Evolutionary conservation across 108 stramenopile species (phyloP).

Genomic region (Nitzschia sp.): DNA sequence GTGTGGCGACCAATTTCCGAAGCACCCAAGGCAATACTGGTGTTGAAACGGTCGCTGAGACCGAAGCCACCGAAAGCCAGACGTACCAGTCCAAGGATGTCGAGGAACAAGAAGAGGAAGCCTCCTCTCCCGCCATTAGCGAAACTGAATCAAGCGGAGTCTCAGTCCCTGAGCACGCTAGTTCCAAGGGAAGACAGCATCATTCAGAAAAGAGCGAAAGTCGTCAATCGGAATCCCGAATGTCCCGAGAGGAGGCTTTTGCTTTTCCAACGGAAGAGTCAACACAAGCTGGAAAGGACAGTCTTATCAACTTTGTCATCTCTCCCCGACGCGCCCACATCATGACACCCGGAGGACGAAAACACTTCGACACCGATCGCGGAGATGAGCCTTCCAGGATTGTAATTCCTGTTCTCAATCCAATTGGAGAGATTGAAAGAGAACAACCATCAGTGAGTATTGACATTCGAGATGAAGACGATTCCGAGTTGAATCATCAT

Average conservation of each 20-base stretch:
- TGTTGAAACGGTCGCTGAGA: neutral
- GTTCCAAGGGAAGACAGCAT: too few relatives aligned
- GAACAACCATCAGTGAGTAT: neutral
- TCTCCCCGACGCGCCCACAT: slow-evolving; percentile 10
- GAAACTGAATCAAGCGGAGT: neutral
- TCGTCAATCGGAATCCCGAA: too few relatives aligned
- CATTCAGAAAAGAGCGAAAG: too few relatives aligned
- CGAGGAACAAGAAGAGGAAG: neutral
- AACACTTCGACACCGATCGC: neutral
- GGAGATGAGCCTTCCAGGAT: slow-evolving; percentile 14
- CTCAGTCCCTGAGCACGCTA: too few relatives aligned
- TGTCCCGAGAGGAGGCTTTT: too few relatives aligned
- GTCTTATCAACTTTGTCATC: slow-evolving; percentile 13
- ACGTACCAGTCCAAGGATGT: neutral
- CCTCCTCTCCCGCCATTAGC: neutral
- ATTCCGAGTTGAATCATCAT: neutral
- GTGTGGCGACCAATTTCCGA: neutral
- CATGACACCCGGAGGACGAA: slow-evolving; percentile 4
- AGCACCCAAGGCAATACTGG: neutral
- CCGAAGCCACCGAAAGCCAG: neutral
- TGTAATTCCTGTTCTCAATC: neutral
- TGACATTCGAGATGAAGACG: neutral
- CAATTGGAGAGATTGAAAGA: neutral
- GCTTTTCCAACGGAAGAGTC: neutral
- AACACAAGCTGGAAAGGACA: slow-evolving; percentile 5